Evolutionary conservation across 495 filamentous ascomycete species (phyloP).

Genomic region (Hypoxylon trugodes): DNA sequence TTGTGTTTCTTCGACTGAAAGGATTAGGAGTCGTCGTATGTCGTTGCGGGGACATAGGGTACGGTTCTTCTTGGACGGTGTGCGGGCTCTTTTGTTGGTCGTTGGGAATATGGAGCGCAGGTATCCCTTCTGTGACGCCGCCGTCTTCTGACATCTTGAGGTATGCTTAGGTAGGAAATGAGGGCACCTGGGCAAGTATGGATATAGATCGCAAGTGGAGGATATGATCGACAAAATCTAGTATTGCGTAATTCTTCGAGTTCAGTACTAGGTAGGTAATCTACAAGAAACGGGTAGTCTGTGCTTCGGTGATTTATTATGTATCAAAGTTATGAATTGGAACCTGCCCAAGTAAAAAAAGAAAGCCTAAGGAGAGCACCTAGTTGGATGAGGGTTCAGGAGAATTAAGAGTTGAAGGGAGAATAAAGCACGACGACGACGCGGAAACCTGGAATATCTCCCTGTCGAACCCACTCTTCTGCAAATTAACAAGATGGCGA

Average conservation of each 20-base stretch:
- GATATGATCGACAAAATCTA: conserved; percentile 20
- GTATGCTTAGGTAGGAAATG: conserved; percentile 1
- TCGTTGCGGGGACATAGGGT: conserved; percentile 45
- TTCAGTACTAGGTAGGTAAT: too few relatives aligned
- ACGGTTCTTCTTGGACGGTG: conserved; percentile 35
- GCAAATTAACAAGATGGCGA: conserved; percentile 6
- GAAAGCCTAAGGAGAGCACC: not conserved
- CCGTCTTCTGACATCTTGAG: conserved; percentile 44
- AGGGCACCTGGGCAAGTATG: conserved; percentile 14
- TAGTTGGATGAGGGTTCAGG: not conserved
- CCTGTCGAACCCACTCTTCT: conserved; percentile 8
- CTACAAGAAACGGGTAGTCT: not conserved
- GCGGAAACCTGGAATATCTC: conserved; percentile 1
- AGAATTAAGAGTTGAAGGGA: not conserved
- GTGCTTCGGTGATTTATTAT: conserved; percentile 1
- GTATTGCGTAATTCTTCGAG: conserved; percentile 18
- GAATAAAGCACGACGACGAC: not conserved
- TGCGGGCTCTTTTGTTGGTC: conserved; percentile 25
- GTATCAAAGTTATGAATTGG: conserved; percentile 8
- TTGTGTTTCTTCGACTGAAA: conserved; percentile 55
- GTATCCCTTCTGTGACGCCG: conserved; percentile 11
- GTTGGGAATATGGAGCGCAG: conserved; percentile 14
- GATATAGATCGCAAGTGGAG: conserved; percentile 19
- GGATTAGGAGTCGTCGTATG: conserved; percentile 51
- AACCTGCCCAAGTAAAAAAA: conserved; percentile 24